Evolutionary conservation across 495 filamentous ascomycete species (phyloP), one percentile per base, ranked within the genome.

Genomic region (Aspergillus ellipticus): DNA sequence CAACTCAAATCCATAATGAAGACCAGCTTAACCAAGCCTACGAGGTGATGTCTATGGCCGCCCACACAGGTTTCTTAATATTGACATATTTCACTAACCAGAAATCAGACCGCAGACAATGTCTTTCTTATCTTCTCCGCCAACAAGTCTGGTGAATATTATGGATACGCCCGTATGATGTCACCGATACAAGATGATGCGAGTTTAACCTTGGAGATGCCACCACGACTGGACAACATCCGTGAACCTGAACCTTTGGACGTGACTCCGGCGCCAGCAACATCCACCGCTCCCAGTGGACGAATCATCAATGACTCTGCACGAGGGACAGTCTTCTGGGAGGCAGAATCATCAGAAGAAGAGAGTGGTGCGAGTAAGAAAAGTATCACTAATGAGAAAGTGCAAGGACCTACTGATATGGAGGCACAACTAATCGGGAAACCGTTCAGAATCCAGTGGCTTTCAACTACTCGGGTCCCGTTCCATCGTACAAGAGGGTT

Each of bases 61-160:
- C 28, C 17, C 21, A n/a, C n/a, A n/a, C n/a, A n/a, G 41, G 49
- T 10, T 48, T 48, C 3, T 22, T 29, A 11, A n/a, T 28, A n/a
- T n/a, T 1, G 7, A 29, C 21, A 29, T 16, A 3, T 29, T 10
- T 45, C 19, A 55, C 58, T 54, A 15, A 52, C 46, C 37, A 37
- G 24, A 15, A 53, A 43, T 53, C 55, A 96, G 92, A 78, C 74
- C 15, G 83, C 87, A 19, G 89, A 95, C 47, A 88, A 90, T 65
- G 92, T 97, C n/a, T 97, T 93, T 63, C 79, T 98, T 28, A 85
- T 98, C 21, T 98, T 98, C 70, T 97, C 92, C 13, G 94, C 92
- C 11, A 98, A 97, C 73, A 97, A 97, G 64, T 97, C 94, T 0
- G 94, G 94, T 17, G 94, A 97, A 70, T 98, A 97, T 63, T 97